Base-by-base conservation (phyloP, 768 basidiomycete genomes). In the Termitomyces sp. region DNA sequence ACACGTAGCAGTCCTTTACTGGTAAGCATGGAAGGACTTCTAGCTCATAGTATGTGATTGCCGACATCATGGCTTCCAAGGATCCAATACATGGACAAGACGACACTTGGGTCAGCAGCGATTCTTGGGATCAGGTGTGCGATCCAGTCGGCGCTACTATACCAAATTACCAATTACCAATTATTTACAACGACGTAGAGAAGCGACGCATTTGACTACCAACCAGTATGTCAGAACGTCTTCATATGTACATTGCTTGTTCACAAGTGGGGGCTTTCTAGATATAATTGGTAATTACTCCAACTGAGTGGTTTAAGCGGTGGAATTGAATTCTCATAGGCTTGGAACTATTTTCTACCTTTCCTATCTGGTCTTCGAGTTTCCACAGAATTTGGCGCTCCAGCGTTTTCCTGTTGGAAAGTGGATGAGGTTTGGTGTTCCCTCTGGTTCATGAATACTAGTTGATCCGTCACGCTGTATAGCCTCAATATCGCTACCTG, bases 1-100 rank as follows among this genome's bases (percentile, higher is more conserved):
- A 52, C 49, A 23, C 32, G 39, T 15, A 5, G 11, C 49, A 84
- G 84, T 73, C 25, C 75, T 85, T 33, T 85, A 83, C 60, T 83
- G 76, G 81, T 83, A 62, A 31, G 72, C 50, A n/a, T 7, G 20
- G 35, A 12, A 38, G 12, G 22, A 41, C 15, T n/a, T n/a, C n/a
- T 11, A 15, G 16, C 18, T 7, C 13, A 16, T 7, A 23, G 35
- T 12, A 9, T 7, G 16, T 20, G 22, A 6, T 15, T 18, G 3
- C 12, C 27, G 4, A 46, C 22, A 33, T 35, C 41, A 31, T 23
- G 39, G 10, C 35, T 39, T 7, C 56, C 60, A 54, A 84, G 86
- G 79, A 77, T 88, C n/a, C 86, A 88, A 63, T 88, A 83, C 57
- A 88, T 88, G 83, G 86, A 88, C 59, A 88, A 88, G 69, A 84